Evolutionary conservation across 495 filamentous ascomycete genomes (phyloP).

Genomic region (Xanthoparmelia taractica): DNA sequence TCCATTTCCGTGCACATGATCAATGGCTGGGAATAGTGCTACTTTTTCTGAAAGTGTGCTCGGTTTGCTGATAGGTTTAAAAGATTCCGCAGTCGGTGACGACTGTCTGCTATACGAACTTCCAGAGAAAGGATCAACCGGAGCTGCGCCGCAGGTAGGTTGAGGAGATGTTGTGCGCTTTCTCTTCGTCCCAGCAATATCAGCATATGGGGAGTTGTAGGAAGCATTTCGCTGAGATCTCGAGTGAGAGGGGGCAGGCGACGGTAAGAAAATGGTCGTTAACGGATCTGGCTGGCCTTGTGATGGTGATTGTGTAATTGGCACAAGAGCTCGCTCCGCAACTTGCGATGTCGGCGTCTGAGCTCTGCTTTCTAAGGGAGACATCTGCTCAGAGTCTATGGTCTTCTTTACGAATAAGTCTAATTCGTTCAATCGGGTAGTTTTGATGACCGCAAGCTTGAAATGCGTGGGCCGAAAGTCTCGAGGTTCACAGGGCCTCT

Average conservation of each 20-base stretch:
- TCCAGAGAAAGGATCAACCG: not conserved
- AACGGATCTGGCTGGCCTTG: not conserved
- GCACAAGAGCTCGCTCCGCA: not conserved
- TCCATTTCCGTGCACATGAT: not conserved
- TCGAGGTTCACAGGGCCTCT: slow-evolving; percentile 13
- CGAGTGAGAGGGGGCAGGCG: not conserved
- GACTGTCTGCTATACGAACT: not conserved
- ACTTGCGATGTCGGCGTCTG: not conserved
- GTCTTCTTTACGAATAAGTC: not conserved
- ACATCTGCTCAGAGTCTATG: not conserved
- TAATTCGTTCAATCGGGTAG: slow-evolving; percentile 7
- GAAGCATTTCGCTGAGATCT: not conserved
- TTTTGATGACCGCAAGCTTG: slow-evolving; percentile 16
- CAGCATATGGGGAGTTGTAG: not conserved
- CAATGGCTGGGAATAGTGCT: not conserved
- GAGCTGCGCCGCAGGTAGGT: not conserved
- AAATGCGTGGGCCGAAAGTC: slow-evolving; percentile 5
- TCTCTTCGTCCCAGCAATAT: slow-evolving; percentile 2
- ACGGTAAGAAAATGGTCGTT: not conserved
- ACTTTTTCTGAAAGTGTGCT: not conserved
- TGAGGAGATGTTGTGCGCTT: slow-evolving; percentile 10
- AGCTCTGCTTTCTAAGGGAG: not conserved
- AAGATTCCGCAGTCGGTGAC: not conserved
- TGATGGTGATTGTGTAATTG: not conserved
- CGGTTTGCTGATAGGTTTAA: not conserved